A percentile compares a stretch with the other conserved stretches of the same genome.
Evolutionary conservation across 169 alveolate genomes (phyloP).

Genomic region (Cryptosporidium baileyi): DNA sequence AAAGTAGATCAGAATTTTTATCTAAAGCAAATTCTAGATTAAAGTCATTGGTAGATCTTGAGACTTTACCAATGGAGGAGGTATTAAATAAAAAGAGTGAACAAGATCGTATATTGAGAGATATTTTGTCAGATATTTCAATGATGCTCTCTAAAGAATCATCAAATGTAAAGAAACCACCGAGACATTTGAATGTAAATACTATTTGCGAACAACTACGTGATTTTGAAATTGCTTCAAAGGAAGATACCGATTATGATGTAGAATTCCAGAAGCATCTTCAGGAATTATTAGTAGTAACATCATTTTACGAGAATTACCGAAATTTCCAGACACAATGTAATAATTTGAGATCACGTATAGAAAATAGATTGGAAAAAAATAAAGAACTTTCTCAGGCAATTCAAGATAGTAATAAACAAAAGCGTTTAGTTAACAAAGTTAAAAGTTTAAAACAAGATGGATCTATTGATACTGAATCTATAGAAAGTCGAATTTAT

Average conservation of each 20-base stretch:
- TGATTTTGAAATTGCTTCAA: constrained; percentile 38
- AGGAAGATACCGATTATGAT: constrained; percentile 30
- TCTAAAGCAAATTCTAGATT: background rate
- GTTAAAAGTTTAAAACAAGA: constrained; percentile 49
- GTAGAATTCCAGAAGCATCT: constrained; percentile 51
- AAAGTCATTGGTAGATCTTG: constrained; percentile 10
- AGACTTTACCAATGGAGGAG: constrained; percentile 46
- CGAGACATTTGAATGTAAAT: constrained; percentile 17
- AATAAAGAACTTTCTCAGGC: constrained; percentile 14
- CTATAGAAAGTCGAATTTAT: constrained; percentile 10
- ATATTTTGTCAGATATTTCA: constrained; percentile 5
- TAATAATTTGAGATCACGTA: constrained; percentile 12
- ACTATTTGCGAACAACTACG: constrained; percentile 54
- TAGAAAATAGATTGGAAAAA: constrained; percentile 4
- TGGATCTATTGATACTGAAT: background rate
- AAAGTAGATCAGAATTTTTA: constrained; percentile 13
- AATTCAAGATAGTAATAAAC: constrained; percentile 31
- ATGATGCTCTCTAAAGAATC: constrained; percentile 3
- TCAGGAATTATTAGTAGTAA: constrained; percentile 39
- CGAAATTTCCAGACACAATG: constrained; percentile 38
- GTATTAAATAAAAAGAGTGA: constrained; percentile 36
- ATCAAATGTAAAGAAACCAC: constrained; percentile 43
- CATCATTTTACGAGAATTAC: constrained; percentile 52
- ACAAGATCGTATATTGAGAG: constrained; percentile 29
- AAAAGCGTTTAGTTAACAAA: constrained; percentile 21